Conservation (phyloP, 192 early-diverging fungal genomes). For the Glomus cerebriforme region DNA sequence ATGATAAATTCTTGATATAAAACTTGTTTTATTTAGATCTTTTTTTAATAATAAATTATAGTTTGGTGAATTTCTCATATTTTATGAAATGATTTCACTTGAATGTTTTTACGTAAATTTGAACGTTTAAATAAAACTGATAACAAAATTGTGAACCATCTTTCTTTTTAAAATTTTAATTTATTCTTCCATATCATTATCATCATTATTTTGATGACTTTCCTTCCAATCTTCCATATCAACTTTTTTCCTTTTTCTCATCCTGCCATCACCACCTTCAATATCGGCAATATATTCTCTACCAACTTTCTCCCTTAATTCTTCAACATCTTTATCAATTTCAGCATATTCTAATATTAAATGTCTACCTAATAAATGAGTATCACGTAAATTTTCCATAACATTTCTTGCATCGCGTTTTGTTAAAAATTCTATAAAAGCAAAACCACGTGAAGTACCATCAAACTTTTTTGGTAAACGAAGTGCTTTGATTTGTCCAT, state of each 20-base stretch:
- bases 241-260: conserved; percentile 31
- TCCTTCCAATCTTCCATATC: conserved; percentile 25
- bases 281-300: conserved; percentile 74
- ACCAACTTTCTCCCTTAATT: conserved; percentile 81
- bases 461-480: conserved; percentile 93
- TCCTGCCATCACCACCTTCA: conserved; percentile 51
- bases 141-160: too few species aligned
- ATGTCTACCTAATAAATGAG: conserved; percentile 97
- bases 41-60: too few species aligned
- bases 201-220: background rate
- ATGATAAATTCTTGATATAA: too few species aligned
- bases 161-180: background rate
- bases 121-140: too few species aligned
- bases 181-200: conserved; percentile 23
- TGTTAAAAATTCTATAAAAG: conserved; percentile 97
- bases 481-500: conserved; percentile 93
- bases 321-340: conserved; percentile 76
- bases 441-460: conserved; percentile 94
- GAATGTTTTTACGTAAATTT: too few species aligned
- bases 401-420: conserved; percentile 93
- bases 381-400: conserved; percentile 80
- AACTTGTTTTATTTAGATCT: too few species aligned
- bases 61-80: too few species aligned
- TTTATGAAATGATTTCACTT: too few species aligned
- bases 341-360: conserved; percentile 96